Evolutionary conservation across 176 grass and related monocot genomes (phyloP).

Genomic region (Melocanna baccifera): DNA sequence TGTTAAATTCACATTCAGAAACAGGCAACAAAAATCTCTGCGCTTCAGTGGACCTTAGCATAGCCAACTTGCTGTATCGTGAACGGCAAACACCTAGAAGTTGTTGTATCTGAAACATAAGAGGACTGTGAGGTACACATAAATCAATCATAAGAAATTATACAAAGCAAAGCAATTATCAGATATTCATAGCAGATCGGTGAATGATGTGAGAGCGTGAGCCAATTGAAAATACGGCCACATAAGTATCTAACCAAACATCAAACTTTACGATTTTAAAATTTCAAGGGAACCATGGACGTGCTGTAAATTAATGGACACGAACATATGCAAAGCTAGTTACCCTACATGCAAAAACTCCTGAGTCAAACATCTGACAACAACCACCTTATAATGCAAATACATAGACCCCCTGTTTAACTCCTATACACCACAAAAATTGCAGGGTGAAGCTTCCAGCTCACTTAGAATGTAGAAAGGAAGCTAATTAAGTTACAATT

Average conservation of each 20-base stretch:
- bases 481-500: not conserved
- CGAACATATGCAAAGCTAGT: not conserved
- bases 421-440: not conserved
- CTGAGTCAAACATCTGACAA: not conserved
- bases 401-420: not conserved
- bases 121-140: slow-evolving; percentile 11
- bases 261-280: not conserved
- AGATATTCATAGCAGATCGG: not conserved
- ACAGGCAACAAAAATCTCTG: slow-evolving; percentile 77
- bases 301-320: not conserved
- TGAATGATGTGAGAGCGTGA: not conserved
- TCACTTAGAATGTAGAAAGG: not conserved
- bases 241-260: not conserved
- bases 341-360: not conserved
- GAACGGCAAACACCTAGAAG: slow-evolving; percentile 55
- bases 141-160: not conserved
- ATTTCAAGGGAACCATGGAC: not conserved
- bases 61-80: slow-evolving; percentile 53
- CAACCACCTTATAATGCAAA: not conserved
- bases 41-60: slow-evolving; percentile 30
- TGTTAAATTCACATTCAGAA: slow-evolving; percentile 95
- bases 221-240: not conserved
- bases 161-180: not conserved
- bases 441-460: not conserved
- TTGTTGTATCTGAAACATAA: slow-evolving; percentile 75